Evolutionary conservation across 768 basidiomycete genomes (phyloP), one percentile per base, ranked within the genome.

Genomic region (Kwoniella sp.): DNA sequence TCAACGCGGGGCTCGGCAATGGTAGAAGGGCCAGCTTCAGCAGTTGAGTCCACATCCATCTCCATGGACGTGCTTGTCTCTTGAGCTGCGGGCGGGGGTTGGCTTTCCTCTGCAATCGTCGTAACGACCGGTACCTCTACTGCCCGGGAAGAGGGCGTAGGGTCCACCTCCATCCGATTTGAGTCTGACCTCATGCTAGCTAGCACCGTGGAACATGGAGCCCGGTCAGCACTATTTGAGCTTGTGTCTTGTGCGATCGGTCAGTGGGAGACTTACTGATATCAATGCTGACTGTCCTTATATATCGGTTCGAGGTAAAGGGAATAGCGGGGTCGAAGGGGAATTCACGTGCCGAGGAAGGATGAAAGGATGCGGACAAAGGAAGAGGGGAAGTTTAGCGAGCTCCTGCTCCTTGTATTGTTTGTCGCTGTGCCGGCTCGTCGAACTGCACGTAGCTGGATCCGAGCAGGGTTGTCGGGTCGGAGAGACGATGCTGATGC

Each of bases 381-480:
- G 60, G 59, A 66, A 52, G 66, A 69, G 37, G 71, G 61, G 20
- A 45, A 62, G 26, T 29, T 52, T 22, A 15, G n/a, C 8, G 58
- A 48, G 20, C n/a, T n/a, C n/a, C n/a, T n/a, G n/a, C n/a, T n/a
- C n/a, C n/a, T n/a, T n/a, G n/a, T n/a, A n/a, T n/a, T n/a, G n/a
- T n/a, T n/a, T n/a, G n/a, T n/a, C n/a, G n/a, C n/a, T n/a, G n/a
- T n/a, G n/a, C n/a, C n/a, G n/a, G n/a, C n/a, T n/a, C n/a, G n/a
- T n/a, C n/a, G n/a, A n/a, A n/a, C n/a, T n/a, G n/a, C n/a, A n/a
- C n/a, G n/a, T n/a, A n/a, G n/a, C n/a, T n/a, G n/a, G n/a, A n/a
- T n/a, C n/a, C n/a, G n/a, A n/a, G n/a, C n/a, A n/a, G n/a, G n/a
- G n/a, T n/a, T n/a, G n/a, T n/a, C n/a, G n/a, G n/a, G n/a, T n/a